These are phyloP conservation scores for Tylopilus plumbeoviolaceoides DNA, from an alignment of 768 basidiomycete species.

Conservation along the genomic window DNA sequence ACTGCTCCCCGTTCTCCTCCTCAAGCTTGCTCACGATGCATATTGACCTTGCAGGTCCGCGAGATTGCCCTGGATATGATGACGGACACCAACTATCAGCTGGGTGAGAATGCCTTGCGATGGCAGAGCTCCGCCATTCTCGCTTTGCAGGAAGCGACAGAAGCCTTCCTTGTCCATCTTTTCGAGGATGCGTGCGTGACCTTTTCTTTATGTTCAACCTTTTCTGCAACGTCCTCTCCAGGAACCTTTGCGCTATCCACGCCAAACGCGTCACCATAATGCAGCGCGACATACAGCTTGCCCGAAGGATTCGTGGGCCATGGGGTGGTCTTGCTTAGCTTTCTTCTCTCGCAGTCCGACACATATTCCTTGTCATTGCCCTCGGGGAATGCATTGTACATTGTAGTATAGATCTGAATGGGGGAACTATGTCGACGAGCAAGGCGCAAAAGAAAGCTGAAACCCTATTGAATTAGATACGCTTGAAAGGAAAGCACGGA, in stretches of 20 bases:
- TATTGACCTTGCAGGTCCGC: slow-evolving; percentile 61
- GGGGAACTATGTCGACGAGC: slow-evolving; percentile 9
- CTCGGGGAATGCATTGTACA: slow-evolving; percentile 24
- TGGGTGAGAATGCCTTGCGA: slow-evolving; percentile 58
- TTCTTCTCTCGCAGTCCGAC: background rate
- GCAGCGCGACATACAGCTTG: slow-evolving; percentile 96
- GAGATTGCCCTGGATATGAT: slow-evolving; percentile 92
- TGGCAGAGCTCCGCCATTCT: slow-evolving; percentile 96
- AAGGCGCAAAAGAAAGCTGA: background rate
- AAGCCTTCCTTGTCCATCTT: slow-evolving; percentile 90
- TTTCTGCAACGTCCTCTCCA: slow-evolving; percentile 29
- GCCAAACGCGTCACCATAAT: slow-evolving; percentile 98
- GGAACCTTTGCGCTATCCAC: slow-evolving; percentile 95
- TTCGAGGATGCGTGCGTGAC: slow-evolving; percentile 95
- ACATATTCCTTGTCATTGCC: background rate
- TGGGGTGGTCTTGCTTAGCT: slow-evolving; percentile 69
- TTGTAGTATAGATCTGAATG: slow-evolving; percentile 20
- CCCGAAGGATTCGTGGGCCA: slow-evolving; percentile 88
- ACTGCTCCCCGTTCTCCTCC: background rate
- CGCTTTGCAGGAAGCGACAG: slow-evolving; percentile 95
- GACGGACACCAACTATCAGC: slow-evolving; percentile 64
- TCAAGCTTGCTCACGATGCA: slow-evolving; percentile 7
- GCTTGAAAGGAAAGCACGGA: slow-evolving; percentile 9
- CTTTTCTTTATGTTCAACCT: background rate
- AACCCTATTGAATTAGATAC: slow-evolving; percentile 3